phyloP scores from a whole-genome alignment of 305 asterid genomes.

The Solanum hybrid region DNA sequence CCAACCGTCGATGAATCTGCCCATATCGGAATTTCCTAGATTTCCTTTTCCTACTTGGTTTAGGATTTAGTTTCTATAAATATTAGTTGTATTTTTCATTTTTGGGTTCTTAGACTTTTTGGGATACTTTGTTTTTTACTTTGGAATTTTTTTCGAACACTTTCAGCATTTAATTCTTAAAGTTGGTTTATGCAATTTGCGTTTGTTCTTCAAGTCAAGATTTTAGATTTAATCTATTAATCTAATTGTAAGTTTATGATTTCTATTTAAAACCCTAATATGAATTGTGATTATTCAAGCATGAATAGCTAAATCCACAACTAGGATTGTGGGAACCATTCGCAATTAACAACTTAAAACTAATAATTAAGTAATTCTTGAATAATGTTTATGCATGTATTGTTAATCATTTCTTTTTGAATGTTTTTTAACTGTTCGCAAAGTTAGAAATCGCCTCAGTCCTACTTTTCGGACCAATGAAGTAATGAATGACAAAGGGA shows the following conservation, averaged over 20 bases:
- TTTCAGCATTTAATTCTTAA: no score
- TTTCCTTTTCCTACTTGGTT: background rate
- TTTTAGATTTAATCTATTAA: background rate
- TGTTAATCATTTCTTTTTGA: background rate
- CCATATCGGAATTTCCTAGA: background rate
- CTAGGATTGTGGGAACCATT: background rate
- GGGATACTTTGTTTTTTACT: background rate
- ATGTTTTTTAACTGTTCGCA: background rate
- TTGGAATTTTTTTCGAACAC: background rate
- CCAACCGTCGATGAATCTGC: background rate
- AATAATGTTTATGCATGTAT: background rate
- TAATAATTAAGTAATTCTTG: background rate
- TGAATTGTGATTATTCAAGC: background rate
- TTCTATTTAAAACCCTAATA: background rate
- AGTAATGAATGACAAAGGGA: background rate
- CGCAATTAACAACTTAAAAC: background rate
- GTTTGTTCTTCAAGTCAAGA: background rate
- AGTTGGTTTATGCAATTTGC: background rate
- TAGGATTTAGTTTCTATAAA: background rate
- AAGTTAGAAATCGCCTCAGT: background rate
- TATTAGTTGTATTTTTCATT: background rate
- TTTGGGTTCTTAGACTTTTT: background rate
- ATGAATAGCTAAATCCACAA: background rate
- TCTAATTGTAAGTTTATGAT: background rate
- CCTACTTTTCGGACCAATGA: background rate